These are phyloP conservation scores for Rhodotorula babjevae DNA, from an alignment of 768 basidiomycete species.

Conservation along the genomic window DNA sequence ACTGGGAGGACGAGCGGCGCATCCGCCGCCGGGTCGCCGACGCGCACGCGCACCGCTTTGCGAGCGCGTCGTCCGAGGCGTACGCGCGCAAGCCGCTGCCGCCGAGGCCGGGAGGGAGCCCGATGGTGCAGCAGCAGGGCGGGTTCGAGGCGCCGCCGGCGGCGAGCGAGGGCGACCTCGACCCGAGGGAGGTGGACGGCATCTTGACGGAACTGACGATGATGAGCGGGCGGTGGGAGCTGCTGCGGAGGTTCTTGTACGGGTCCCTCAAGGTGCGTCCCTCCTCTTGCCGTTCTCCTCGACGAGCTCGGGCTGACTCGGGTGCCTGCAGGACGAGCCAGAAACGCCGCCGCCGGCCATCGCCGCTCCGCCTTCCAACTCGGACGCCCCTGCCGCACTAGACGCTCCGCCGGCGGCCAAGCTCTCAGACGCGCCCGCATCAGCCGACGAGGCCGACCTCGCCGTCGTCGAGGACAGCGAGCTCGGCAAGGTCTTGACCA, in stretches of 20 bases:
- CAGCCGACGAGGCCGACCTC: constrained; percentile 20
- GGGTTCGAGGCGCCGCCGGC: constrained; percentile 24
- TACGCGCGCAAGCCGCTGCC: neutral
- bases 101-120: constrained; percentile 3
- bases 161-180: constrained; percentile 55
- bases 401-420: constrained; percentile 59
- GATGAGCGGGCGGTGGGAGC: constrained; percentile 84
- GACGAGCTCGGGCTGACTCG: neutral
- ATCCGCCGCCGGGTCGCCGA: constrained; percentile 9
- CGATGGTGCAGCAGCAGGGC: constrained; percentile 9
- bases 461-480: constrained; percentile 31
- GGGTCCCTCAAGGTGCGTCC: constrained; percentile 62
- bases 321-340: constrained; percentile 35
- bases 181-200: constrained; percentile 87
- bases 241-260: constrained; percentile 80
- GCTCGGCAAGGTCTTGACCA: constrained; percentile 14
- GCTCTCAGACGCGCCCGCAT: constrained; percentile 48
- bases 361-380: neutral
- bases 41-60: neutral
- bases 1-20: constrained; percentile 84
- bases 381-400: constrained; percentile 17
- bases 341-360: constrained; percentile 1
- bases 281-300: neutral
- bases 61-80: neutral
- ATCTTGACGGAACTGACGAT: constrained; percentile 79